These are phyloP conservation scores for Cercospora citrullina DNA, from an alignment of 2,329 filamentous ascomycete genomes.

Conservation along the genomic window DNA sequence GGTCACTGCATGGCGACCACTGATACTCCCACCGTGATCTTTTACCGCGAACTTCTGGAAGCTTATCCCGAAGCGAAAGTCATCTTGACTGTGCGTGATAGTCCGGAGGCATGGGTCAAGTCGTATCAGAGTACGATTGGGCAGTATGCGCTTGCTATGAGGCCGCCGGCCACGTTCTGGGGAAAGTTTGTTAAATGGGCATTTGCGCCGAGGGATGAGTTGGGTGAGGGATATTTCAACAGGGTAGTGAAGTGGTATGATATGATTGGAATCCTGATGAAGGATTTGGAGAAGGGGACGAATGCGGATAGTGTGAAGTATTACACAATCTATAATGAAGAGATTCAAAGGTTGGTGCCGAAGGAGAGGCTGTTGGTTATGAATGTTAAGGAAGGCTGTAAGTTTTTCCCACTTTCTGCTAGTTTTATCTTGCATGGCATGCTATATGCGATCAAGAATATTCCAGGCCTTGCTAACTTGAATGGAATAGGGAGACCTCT, in stretches of 20 bases:
- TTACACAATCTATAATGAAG: conserved; percentile 10
- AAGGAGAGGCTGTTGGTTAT: conserved; percentile 19
- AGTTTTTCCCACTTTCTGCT: not conserved
- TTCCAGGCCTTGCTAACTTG: not conserved
- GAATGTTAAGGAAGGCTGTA: conserved; percentile 21
- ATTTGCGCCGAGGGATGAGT: conserved; percentile 5
- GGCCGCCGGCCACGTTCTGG: not conserved
- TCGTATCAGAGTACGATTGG: conserved; percentile 9
- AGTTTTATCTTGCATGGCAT: not conserved
- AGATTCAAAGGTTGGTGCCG: conserved; percentile 16
- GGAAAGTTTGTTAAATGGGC: not conserved
- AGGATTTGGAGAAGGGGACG: conserved; percentile 11
- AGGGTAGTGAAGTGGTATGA: not conserved
- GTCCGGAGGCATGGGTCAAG: conserved; percentile 15
- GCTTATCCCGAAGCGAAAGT: conserved; percentile 44
- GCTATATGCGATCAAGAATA: not conserved
- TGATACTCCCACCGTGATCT: conserved; percentile 38
- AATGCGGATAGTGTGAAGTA: conserved; percentile 10
- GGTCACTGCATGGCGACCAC: conserved; percentile 38
- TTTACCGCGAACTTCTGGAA: conserved; percentile 39
- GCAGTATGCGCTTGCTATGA: conserved; percentile 7
- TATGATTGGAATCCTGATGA: conserved; percentile 3
- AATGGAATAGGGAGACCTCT: conserved; percentile 14
- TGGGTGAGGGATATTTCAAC: not conserved
- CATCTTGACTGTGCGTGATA: conserved; percentile 37